phyloP scores from a whole-genome alignment of 2,329 filamentous ascomycete species.

The Verticillium dahliae region DNA sequence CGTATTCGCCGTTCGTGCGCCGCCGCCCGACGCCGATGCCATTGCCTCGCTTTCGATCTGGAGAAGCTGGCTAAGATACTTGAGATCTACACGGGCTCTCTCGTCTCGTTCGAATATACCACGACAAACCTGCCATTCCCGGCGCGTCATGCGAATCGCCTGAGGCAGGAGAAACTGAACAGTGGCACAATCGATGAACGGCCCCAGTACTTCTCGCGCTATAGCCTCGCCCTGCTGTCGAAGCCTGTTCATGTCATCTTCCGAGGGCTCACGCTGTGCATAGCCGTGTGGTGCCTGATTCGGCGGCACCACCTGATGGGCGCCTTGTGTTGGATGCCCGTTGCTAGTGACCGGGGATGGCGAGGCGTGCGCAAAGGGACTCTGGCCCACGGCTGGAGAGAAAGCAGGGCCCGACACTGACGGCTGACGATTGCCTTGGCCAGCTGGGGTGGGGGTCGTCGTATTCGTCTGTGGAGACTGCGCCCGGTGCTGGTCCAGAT shows the following conservation, averaged over 20 bases:
- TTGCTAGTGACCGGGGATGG: conserved; percentile 1
- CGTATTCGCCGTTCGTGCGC: neutral
- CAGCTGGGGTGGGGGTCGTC: conserved; percentile 26
- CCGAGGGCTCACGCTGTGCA: conserved; percentile 16
- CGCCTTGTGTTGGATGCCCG: conserved; percentile 12
- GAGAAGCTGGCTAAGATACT: conserved; percentile 47
- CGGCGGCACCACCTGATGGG: conserved; percentile 12
- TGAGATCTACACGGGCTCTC: conserved; percentile 55
- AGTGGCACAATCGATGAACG: conserved; percentile 55
- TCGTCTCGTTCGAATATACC: conserved; percentile 62
- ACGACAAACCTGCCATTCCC: conserved; percentile 68
- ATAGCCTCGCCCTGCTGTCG: conserved; percentile 48
- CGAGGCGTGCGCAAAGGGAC: conserved; percentile 10
- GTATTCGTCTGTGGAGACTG: conserved; percentile 17
- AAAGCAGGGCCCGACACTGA: conserved; percentile 45
- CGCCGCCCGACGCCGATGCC: neutral
- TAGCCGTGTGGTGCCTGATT: conserved; percentile 14
- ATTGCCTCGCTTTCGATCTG: conserved; percentile 35
- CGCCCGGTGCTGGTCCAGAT: conserved; percentile 28
- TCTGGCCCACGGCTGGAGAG: conserved; percentile 34
- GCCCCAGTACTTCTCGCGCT: conserved; percentile 58
- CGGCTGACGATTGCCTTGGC: conserved; percentile 32
- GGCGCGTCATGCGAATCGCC: conserved; percentile 59
- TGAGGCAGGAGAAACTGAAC: conserved; percentile 65
- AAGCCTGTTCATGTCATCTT: conserved; percentile 30